Conservation (phyloP, 75 land plant species). For the Adiantum capillusveneris region DNA sequence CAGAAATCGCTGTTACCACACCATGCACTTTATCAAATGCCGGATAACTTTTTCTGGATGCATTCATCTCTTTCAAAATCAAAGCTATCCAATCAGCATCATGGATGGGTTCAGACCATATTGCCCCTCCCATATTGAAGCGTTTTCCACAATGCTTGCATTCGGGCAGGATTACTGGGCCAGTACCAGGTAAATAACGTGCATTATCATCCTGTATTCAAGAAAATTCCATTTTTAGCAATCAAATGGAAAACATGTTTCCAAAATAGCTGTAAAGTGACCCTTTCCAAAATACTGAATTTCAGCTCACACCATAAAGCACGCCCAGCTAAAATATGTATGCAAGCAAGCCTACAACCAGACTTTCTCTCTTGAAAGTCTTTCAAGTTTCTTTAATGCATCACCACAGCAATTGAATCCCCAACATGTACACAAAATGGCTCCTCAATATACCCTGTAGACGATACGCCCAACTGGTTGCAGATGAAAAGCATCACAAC, state of each 20-base stretch:
- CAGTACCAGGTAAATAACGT: slow-evolving; percentile 76
- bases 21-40: slow-evolving; percentile 78
- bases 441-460: slow-evolving; percentile 77
- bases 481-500: slow-evolving; percentile 95
- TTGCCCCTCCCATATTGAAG: slow-evolving; percentile 98
- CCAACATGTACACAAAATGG: too few species aligned
- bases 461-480: slow-evolving; percentile 80
- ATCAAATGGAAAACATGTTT: background rate
- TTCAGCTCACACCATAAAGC: too few species aligned
- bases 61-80: slow-evolving; percentile 50
- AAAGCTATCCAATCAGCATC: slow-evolving; percentile 84
- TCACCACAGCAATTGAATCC: too few species aligned
- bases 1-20: slow-evolving; percentile 86
- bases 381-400: too few species aligned
- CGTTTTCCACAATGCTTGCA: slow-evolving; percentile 93
- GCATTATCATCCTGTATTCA: slow-evolving; percentile 56
- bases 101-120: slow-evolving; percentile 98
- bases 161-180: slow-evolving; percentile 75
- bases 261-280: background rate
- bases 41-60: slow-evolving; percentile 66
- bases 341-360: too few species aligned
- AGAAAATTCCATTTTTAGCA: background rate
- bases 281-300: background rate
- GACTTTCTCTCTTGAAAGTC: too few species aligned
- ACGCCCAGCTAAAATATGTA: too few species aligned